phyloP scores from a whole-genome alignment of 1,284 basidiomycete species.

The Ceratobasidium sp. region DNA sequence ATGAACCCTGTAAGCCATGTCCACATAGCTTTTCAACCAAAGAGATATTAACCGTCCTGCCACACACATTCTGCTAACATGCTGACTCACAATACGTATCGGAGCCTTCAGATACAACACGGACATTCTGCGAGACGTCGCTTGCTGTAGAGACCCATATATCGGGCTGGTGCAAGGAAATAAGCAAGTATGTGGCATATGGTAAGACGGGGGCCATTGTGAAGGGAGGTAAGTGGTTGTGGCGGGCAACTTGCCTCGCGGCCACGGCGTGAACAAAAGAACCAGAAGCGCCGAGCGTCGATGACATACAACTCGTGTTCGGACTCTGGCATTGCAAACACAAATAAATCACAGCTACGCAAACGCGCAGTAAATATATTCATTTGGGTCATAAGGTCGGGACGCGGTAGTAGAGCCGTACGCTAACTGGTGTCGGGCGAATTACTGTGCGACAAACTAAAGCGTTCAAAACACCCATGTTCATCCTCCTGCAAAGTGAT shows the following conservation, averaged over 20 bases:
- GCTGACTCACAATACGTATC: background rate
- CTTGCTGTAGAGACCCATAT: background rate
- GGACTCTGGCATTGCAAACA: too few species aligned
- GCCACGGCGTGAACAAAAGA: too few species aligned
- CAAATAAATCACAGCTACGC: too few species aligned
- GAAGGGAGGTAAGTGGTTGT: too few species aligned
- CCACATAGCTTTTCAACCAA: constrained; percentile 10
- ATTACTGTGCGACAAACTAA: background rate
- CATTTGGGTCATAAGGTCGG: background rate
- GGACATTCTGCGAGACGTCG: background rate
- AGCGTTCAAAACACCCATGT: background rate
- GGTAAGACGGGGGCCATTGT: constrained; percentile 15
- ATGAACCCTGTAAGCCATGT: constrained; percentile 14
- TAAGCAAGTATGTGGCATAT: background rate
- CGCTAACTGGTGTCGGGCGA: background rate
- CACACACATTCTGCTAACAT: background rate
- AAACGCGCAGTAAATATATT: too few species aligned
- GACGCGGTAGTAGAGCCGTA: background rate
- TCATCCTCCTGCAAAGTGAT: background rate
- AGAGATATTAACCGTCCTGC: background rate
- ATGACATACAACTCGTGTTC: too few species aligned
- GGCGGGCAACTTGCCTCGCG: too few species aligned
- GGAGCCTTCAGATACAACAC: background rate
- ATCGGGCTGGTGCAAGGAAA: background rate
- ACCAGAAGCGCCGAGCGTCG: too few species aligned